Conservation (phyloP, 2,329 filamentous ascomycete genomes). For the Coniochaeta sp. region DNA sequence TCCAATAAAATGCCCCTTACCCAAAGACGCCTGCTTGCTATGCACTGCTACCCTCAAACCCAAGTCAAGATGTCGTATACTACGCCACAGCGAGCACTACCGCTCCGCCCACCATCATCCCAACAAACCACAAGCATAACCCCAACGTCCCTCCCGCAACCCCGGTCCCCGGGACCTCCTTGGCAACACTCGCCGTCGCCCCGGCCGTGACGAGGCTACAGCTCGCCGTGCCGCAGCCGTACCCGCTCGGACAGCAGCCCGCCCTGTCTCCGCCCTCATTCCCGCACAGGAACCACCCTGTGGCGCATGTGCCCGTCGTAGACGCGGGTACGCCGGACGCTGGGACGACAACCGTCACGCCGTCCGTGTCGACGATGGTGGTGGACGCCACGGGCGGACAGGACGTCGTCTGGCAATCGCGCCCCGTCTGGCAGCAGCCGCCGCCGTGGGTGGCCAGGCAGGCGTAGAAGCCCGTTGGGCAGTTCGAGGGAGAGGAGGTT, state of each 20-base stretch:
- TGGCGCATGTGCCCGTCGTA: slow-evolving; percentile 53
- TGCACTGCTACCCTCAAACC: neutral
- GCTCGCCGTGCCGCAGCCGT: slow-evolving; percentile 62
- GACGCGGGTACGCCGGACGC: slow-evolving; percentile 34
- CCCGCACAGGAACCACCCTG: slow-evolving; percentile 71
- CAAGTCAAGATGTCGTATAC: neutral
- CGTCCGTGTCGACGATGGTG: slow-evolving; percentile 50
- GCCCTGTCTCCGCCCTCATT: slow-evolving; percentile 51
- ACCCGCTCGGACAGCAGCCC: slow-evolving; percentile 80
- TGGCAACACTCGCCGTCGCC: slow-evolving; percentile 50
- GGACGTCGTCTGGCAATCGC: slow-evolving; percentile 74
- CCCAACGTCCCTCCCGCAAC: neutral
- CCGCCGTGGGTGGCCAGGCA: slow-evolving; percentile 80
- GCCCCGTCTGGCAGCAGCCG: slow-evolving; percentile 78
- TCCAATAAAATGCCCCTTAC: neutral
- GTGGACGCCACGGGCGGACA: slow-evolving; percentile 63
- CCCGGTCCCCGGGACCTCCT: slow-evolving; percentile 32
- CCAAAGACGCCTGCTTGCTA: neutral
- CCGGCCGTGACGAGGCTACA: slow-evolving; percentile 53
- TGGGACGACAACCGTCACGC: slow-evolving; percentile 65
- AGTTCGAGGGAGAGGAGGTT: slow-evolving; percentile 39
- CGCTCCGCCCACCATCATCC: neutral
- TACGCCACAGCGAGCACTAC: neutral
- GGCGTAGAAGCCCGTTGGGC: slow-evolving; percentile 87
- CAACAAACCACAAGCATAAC: neutral